Percentiles rank a stretch among this genome's conserved stretches.
These are phyloP conservation scores for Pythium sp. DNA, from an alignment of 352 stramenopile species.

Conservation along the genomic window DNA sequence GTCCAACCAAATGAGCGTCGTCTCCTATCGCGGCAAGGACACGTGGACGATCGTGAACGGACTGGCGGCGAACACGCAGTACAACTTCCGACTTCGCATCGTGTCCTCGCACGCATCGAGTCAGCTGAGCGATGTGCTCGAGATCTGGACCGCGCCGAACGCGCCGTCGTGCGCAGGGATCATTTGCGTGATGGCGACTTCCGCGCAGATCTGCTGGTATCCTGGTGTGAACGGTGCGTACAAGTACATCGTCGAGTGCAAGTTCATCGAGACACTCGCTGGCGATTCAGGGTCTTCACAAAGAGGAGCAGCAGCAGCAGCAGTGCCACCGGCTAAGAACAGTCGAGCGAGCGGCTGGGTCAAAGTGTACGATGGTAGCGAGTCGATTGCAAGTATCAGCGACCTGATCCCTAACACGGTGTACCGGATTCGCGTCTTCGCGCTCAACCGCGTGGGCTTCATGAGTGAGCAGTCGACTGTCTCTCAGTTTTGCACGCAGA, in stretches of 20 bases:
- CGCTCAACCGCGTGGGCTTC: constrained; percentile 63
- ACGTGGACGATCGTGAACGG: constrained; percentile 42
- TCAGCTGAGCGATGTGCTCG: constrained; percentile 67
- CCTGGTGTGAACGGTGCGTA: constrained; percentile 57
- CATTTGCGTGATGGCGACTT: constrained; percentile 52
- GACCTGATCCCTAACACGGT: constrained; percentile 77
- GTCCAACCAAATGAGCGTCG: constrained; percentile 47
- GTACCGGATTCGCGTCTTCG: constrained; percentile 84
- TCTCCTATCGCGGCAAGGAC: constrained; percentile 75
- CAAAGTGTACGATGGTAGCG: constrained; percentile 76
- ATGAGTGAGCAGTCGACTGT: constrained; percentile 72
- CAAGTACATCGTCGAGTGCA: constrained; percentile 78
- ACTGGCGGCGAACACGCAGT: constrained; percentile 81
- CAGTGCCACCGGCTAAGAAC: not conserved
- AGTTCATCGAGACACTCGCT: constrained; percentile 61
- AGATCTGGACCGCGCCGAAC: constrained; percentile 63
- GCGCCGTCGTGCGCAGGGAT: constrained; percentile 50
- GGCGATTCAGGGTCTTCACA: constrained; percentile 1
- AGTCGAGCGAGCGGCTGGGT: constrained; percentile 45
- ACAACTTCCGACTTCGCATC: constrained; percentile 79
- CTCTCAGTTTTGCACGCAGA: constrained; percentile 77
- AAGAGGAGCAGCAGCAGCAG: not conserved
- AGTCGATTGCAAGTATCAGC: constrained; percentile 53
- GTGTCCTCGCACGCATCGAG: constrained; percentile 77
- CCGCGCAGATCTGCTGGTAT: constrained; percentile 80